Base-by-base conservation (phyloP, 2,329 filamentous ascomycete species). In the Cadophora sp. region DNA sequence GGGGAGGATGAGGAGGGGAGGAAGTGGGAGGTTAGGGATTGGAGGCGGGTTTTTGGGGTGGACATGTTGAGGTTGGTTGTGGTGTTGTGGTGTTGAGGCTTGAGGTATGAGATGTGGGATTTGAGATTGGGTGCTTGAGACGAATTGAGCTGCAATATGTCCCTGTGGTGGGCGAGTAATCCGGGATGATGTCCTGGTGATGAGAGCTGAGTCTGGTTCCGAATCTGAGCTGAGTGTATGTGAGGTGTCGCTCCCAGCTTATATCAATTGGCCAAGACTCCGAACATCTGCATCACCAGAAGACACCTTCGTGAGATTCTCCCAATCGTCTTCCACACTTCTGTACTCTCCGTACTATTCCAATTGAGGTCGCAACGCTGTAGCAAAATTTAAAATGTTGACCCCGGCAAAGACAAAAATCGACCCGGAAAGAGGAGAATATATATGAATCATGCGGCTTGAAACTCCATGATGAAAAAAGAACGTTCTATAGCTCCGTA, bases 21-120 rank as follows among this genome's bases (percentile, higher is more conserved):
- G 46, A 89, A 80, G 73, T 89, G 87, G 86, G 81, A 73, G 87
- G 87, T 67, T 81, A 82, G 43, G 85, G 82, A 86, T 67, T 82
- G 81, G 65, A 92, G 83, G 69, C 90, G 88, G 51, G 87, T 87
- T 27, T 84, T 81, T 64, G 90, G 84, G 62, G 84, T 83, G n/a
- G 90, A 90, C 90, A 92, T 92, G 73, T 69, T 80, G 74, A 16
- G n/a, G n/a, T 11, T 48, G 43, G 40, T 16, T 16, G 5, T 48
- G n/a, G 43, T 12, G 3, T 37, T 12, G 22, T 51, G 43, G 5
- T 50, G 27, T 24, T 16, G 22, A 46, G 46, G 29, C n/a, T 31
- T 64, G 19, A 27, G n/a, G 29, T 48, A 5, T 48, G 43, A 22
- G 24, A 19, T 22, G 50, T 61, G 14, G 22, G 3, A 40, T 4